Base-by-base conservation (phyloP, 768 basidiomycete species). In the Sarcodon sp. region DNA sequence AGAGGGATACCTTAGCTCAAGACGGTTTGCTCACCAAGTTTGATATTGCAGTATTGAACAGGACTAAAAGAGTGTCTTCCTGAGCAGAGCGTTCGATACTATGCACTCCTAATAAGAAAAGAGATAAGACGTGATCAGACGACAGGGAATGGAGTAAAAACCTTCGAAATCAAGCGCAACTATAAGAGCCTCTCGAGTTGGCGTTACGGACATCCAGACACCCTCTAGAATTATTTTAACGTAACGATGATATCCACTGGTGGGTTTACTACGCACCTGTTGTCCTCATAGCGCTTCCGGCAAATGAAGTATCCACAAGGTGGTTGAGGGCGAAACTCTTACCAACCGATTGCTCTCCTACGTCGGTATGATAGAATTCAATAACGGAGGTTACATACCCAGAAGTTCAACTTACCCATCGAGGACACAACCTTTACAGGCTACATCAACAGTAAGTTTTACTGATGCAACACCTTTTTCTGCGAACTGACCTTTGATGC, bases 151-250 rank as follows among this genome's bases (percentile, higher is more conserved):
- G n/a, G 21, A 15, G 6, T 8, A 48, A 18, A n/a, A 43, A 70
- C 80, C 79, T 69, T 81, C 79, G 43, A 81, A 81, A 52, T 81
- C 79, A 6, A 81, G 66, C 3, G 79, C 72, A 1, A 81, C 77
- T 9, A 81, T 62, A 8, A 81, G 54, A 0, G 60, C 59, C 18
- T 77, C 71, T 43, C 70, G 63, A 0, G 78, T 79, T 0, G 79
- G 80, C 1, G 79, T 78, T 6, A 76, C 75, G 0, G 78, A 79
- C 71, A 80, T 73, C 79, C 79, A 80, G 1, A 80, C 76, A 4
- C 79, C 78, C 62, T 79, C 76, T 27, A 27, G 21, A 27, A 27
- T 27, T 27, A 27, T 4, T 4, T 27, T 27, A 27, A 27, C 2
- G 4, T 27, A 27, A 27, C 21, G 21, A 27, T 27, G 4, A 27